Evolutionary conservation across 768 basidiomycete genomes (phyloP), one percentile per base, ranked within the genome.

Genomic region (Boletus speciosus): DNA sequence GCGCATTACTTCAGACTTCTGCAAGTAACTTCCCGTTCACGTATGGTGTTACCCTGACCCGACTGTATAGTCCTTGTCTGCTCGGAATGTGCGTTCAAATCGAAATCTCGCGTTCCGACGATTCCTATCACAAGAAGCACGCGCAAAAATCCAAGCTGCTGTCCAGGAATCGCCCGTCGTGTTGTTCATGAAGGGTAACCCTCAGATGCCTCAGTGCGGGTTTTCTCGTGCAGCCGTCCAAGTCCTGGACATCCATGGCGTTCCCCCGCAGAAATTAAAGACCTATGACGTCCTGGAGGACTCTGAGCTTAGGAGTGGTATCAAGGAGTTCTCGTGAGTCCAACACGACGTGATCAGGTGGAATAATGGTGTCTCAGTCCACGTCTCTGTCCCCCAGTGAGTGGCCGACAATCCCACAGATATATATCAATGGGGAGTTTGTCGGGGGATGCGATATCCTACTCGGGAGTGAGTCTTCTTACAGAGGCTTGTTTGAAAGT

Each of bases 301-400:
- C 68, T 66, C 75, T 25, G 91, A 98, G 70, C 75, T 99, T 43
- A 77, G 96, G 57, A 83, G 65, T 61, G 82, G 84, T 4, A 96
- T 98, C 69, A 98, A 99, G 73, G 94, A 98, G 70, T 98, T 92
- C 70, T 95, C 93, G 95, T 98, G 61, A 66, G 93, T 84, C n/a
- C 5, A 34, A 23, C 39, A n/a, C 36, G 36, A 35, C 43, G 6
- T n/a, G 0, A 21, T 32, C 11, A 6, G 16, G 16, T 12, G 2
- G 31, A 19, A 38, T 16, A 1, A 10, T 40, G 4, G 25, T 37
- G 15, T 35, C 42, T 35, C 21, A 42, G 4, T 27, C n/a, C 23
- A 52, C 16, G 21, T 9, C 36, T 14, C 12, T 27, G 14, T 45
- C 6, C 35, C 15, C 62, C 16, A 98, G 95, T 23, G 91, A 97